These are phyloP conservation scores for Alternaria angustiovoidea DNA, from an alignment of 2,329 filamentous ascomycete genomes.

Conservation along the genomic window DNA sequence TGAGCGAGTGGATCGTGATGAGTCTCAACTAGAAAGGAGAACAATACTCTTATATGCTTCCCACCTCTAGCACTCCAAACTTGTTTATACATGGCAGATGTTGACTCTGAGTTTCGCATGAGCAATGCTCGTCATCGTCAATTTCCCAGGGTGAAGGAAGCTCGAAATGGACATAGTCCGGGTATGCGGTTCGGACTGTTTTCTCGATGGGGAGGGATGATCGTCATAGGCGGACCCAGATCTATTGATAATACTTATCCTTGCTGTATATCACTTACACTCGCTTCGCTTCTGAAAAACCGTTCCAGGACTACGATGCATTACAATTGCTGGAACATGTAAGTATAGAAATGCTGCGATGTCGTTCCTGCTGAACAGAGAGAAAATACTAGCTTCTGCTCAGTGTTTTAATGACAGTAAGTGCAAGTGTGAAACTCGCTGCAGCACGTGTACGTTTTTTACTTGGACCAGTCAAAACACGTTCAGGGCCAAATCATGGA, in stretches of 20 bases:
- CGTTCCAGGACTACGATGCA: not conserved
- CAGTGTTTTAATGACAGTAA: not conserved
- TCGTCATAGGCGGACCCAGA: constrained; percentile 3
- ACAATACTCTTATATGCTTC: not conserved
- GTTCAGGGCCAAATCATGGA: not conserved
- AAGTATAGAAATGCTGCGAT: not conserved
- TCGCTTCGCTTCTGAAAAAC: not conserved
- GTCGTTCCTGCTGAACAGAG: not conserved
- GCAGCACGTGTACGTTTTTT: not conserved
- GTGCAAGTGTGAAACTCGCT: not conserved
- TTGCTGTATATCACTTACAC: constrained; percentile 9
- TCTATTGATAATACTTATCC: constrained; percentile 12
- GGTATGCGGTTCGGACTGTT: constrained; percentile 3
- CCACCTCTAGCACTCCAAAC: not conserved
- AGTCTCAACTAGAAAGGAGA: not conserved
- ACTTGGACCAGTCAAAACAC: not conserved
- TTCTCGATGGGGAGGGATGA: constrained; percentile 1
- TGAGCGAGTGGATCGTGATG: not conserved
- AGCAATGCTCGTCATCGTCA: constrained; percentile 11
- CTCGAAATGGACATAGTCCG: not conserved
- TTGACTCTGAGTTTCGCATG: not conserved
- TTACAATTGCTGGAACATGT: not conserved
- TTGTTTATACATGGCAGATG: not conserved
- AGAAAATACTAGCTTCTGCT: not conserved
- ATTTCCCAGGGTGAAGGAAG: constrained; percentile 1